Conservation (phyloP, 2,329 filamentous ascomycete species). For the Cytospora piceicola region DNA sequence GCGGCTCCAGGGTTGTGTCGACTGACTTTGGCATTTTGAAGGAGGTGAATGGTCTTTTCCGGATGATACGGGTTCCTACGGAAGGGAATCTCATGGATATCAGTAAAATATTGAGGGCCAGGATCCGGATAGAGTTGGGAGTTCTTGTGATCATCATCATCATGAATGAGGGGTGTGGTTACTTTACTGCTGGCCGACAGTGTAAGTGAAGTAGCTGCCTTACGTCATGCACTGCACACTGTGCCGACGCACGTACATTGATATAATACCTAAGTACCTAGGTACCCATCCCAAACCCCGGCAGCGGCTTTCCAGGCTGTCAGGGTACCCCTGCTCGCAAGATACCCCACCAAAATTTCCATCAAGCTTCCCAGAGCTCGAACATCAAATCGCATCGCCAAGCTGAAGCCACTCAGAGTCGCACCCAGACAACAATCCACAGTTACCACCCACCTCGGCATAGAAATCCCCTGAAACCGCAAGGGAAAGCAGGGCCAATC, state of each 20-base stretch:
- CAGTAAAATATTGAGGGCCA: background rate
- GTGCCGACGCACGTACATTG: background rate
- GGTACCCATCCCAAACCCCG: background rate
- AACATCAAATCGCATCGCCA: background rate
- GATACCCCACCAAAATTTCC: slow-evolving; percentile 25
- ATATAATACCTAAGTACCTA: background rate
- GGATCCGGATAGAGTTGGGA: background rate
- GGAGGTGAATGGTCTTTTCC: background rate
- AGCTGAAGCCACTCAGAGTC: background rate
- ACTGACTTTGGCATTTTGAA: slow-evolving; percentile 46
- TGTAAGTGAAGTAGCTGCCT: background rate
- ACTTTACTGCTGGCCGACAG: background rate
- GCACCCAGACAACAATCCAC: background rate
- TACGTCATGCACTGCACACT: background rate
- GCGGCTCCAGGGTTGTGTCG: slow-evolving; percentile 52
- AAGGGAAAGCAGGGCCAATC: no score
- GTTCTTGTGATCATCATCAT: background rate
- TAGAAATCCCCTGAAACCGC: background rate
- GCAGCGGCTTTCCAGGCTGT: background rate
- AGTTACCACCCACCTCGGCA: background rate
- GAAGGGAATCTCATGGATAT: background rate
- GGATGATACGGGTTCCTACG: background rate
- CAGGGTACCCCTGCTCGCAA: background rate
- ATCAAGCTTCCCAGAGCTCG: slow-evolving; percentile 18
- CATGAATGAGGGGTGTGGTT: background rate